Base-by-base conservation (phyloP, 108 stramenopile species). In the Skeletonema costatum region DNA sequence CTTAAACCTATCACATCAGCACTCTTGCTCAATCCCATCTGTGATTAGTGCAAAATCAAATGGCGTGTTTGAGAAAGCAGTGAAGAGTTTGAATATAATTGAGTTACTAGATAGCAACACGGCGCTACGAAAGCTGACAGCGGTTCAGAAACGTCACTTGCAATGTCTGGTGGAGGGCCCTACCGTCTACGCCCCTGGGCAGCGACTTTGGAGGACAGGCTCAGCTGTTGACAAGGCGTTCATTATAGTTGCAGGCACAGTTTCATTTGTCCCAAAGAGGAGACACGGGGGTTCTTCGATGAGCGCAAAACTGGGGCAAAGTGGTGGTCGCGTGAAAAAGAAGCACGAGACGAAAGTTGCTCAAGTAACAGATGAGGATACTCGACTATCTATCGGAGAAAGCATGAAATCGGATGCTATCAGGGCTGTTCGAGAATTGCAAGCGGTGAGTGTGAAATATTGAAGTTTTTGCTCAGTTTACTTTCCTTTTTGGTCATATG, bases 101-200 rank as follows among this genome's bases (percentile, higher is more conserved):
- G 92, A 93, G 38, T 70, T 96, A 5, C 64, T 96, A 39, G 89
- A 94, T 56, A 68, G 77, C 60, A 96, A 96, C 66, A 90, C 93
- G n/a, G 89, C 83, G 16, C 67, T 96, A 36, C 82, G 93, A 31
- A 93, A 93, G 62, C 83, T 96, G 2, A 88, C 81, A 33, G 92
- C 95, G 36, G 89, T 94, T 42, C 93, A 96, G 68, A 93, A 96
- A 75, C 80, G 93, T 50, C 93, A 96, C 62, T 72, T 94, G 10
- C 93, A 94, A 71, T 88, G 93, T 79, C 70, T 96, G 4, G 91
- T 92, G 5, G 89, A 91, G 41, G 92, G 90, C 9, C 93, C 91
- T 5, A 82, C 80, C 14, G 77, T 74, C 35, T 96, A 89, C 71
- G 73, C 74, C 32, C 91, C 90, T 16, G 95, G 95, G 2, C 90